Evolutionary conservation across 768 basidiomycete genomes (phyloP), one percentile per base, ranked within the genome.

Genomic region (Coprinopsis marcescibilis): DNA sequence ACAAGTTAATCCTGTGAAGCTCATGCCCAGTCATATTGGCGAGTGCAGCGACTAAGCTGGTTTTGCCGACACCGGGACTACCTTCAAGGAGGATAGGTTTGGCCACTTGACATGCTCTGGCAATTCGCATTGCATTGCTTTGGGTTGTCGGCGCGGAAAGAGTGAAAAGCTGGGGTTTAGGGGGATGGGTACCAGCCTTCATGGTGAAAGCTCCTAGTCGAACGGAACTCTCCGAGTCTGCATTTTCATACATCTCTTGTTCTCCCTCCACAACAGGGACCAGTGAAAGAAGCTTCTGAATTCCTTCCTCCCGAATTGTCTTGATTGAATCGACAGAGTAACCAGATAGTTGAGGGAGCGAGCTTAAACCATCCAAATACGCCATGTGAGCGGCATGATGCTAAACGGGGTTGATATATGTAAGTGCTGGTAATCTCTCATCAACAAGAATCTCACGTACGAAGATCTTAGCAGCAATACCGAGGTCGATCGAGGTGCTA

Each of bases 41-140:
- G 10, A 99, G 71, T 7, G 96, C 95, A 14, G 83, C 75, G 41
- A 98, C 71, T 3, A 99, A 75, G 60, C 90, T 96, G 2, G 96
- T 98, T 67, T 99, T 99, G 2, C 96, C 96, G 12, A 98, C 96
- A 0, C 96, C 96, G 10, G 96, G 96, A 64, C 93, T 97, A 1
- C 96, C 96, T 60, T 99, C 96, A 7, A 99, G 74, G 11, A 99
- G 74, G 49, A 99, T 89, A 0, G 96, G 92, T 62, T 97, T 98
- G 2, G 67, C 57, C 3, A 97, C 70, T 62, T 98, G 96, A 50
- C 85, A 89, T 2, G 93, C 96, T 46, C 96, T 78, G 25, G 90
- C 68, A 11, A 98, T 80, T 17, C 95, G 85, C 74, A 88, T 78
- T 15, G 87, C 85, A 62, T 99, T 99, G 50, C 83, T 76, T 33